phyloP scores from a whole-genome alignment of 768 basidiomycete genomes.

The Lactifluus subvellereus region DNA sequence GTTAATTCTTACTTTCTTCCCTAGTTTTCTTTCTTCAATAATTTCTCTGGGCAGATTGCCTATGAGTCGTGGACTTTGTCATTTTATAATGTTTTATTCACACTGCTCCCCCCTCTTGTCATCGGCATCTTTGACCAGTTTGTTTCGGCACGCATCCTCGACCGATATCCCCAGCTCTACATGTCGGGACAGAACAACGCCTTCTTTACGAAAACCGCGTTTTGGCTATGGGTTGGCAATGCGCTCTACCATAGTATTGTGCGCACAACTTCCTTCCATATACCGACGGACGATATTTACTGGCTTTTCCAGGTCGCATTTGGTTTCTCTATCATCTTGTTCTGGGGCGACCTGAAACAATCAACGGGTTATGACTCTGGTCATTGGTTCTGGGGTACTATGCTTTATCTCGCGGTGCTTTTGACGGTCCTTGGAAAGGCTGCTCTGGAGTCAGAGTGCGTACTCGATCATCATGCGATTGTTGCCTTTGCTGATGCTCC shows the following conservation, averaged over 20 bases:
- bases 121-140: constrained; percentile 99
- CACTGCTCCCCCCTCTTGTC: constrained; percentile 91
- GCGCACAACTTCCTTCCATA: constrained; percentile 28
- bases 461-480: background rate
- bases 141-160: constrained; percentile 92
- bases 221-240: constrained; percentile 90
- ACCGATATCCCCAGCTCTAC: constrained; percentile 96
- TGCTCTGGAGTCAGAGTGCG: constrained; percentile 94
- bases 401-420: constrained; percentile 88
- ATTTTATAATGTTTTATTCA: constrained; percentile 94
- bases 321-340: constrained; percentile 82
- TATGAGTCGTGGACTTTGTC: constrained; percentile 99
- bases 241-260: constrained; percentile 88
- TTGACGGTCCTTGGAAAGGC: constrained; percentile 97
- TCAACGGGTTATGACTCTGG: constrained; percentile 77
- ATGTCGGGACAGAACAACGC: constrained; percentile 89
- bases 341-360: constrained; percentile 89
- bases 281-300: background rate
- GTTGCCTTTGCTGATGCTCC: constrained; percentile 11
- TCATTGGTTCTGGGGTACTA: constrained; percentile 99
- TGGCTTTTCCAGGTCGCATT: constrained; percentile 59
- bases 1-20: background rate
- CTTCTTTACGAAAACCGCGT: constrained; percentile 86
- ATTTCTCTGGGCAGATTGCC: constrained; percentile 97
- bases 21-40: constrained; percentile 98